Evolutionary conservation across 495 filamentous ascomycete species (phyloP), one percentile per base, ranked within the genome.

Genomic region (Aspergillus sparsus): DNA sequence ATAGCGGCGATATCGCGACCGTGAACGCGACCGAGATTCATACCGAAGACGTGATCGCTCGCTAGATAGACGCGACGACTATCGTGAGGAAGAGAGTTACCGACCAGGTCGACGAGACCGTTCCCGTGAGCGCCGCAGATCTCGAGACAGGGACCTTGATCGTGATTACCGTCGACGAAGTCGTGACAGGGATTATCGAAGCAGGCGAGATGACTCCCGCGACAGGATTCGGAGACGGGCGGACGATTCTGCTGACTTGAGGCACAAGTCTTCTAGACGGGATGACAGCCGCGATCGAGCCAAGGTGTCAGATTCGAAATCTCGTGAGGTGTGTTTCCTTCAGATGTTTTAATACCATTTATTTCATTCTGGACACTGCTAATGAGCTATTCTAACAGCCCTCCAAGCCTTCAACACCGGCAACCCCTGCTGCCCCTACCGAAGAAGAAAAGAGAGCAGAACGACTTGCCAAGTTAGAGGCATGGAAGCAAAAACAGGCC

Each of bases 401-500:
- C 16, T 76, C 78, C 8, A 81, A 78, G 56, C 62, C 69, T 10
- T 61, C 74, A 35, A 77, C 85, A 15, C 78, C 87, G 56, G 73
- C 83, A 59, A 74, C 79, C 39, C 68, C 81, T 52, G 66, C 82
- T 54, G 74, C 78, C 34, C 84, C 83, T 65, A 84, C 88, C 15
- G 91, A 93, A 60, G 89, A 89, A 55, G 88, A 94, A 42, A 93
- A 94, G 68, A 90, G 92, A 67, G 89, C 86, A 47, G 90, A 95
- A 69, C 79, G 89, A 52, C 80, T 93, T 36, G 90, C 92, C 33
- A 93, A 92, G 61, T 71, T 96, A 35, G 89, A 93, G 71, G 90
- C 91, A 62, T 96, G 92, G 92, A 96, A 95, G 72, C 86, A 89
- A 70, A 94, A 95, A 65, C 88, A 91, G 62, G 84, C 83, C 15